Evolutionary conservation across 108 stramenopile species (phyloP), one percentile per base, ranked within the genome.

Genomic region (Bacterosira constricta): DNA sequence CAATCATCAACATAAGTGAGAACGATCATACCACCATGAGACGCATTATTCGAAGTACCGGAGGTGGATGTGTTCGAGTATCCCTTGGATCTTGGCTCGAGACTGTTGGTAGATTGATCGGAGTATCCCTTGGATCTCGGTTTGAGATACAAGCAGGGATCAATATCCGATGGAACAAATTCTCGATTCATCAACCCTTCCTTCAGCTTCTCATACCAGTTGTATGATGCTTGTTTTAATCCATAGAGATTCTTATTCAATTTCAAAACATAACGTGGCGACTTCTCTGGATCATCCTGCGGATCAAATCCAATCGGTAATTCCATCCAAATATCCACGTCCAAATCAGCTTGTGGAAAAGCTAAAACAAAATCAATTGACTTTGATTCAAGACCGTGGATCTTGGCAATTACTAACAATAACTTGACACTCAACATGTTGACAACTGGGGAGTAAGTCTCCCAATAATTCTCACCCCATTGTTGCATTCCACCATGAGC

Each of bases 401-500:
- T 49, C 6, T 49, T 10, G 5, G 47, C 47, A 11, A 49, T 49
- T 10, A 18, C 47, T 17, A 49, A 18, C 47, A 49, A 11, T 25
- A 30, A 44, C 42, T 10, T 23, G 25, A 41, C 39, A 15, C 41
- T 61, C 1, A 42, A 13, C 60, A 38, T 41, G 25, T 44, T 45
- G 0, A 72, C 70, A 2, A 72, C 77, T 10, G 70, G 80, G 12
- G 77, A 26, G 54, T 70, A 85, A 10, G 84, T 85, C 50, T 85
- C 80, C 39, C 36, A 73, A 52, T 66, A 81, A 64, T 81, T 61
- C 23, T 77, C 78, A 25, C 68, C 68, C 54, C 36, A 41, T 17
- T 36, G 32, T 26, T 73, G 71, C 71, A 66, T 65, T 25, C 71
- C 71, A 11, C 71, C 71, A 51, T 63, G 71, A 13, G 47, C 63